These are phyloP conservation scores for Catharanthus roseus DNA, from an alignment of 257 asterid genomes.

Conservation along the genomic window DNA sequence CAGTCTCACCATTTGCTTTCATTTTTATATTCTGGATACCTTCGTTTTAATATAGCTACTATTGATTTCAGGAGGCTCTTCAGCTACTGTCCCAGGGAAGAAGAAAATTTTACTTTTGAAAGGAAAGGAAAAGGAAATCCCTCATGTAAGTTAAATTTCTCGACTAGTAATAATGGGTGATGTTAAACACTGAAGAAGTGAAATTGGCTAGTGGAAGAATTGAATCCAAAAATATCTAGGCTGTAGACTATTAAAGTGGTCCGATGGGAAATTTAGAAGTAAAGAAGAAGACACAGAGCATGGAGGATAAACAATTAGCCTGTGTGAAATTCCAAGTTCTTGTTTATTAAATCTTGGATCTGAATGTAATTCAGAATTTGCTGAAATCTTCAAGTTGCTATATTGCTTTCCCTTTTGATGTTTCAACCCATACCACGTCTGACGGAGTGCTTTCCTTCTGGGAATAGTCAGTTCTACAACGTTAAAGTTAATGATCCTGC, in stretches of 20 bases:
- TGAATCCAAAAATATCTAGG: background rate
- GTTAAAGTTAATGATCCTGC: background rate
- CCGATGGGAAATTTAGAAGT: background rate
- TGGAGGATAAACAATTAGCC: background rate
- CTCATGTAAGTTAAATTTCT: constrained; percentile 45
- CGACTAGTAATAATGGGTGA: background rate
- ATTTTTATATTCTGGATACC: background rate
- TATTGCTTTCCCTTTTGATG: background rate
- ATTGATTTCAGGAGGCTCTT: constrained; percentile 37
- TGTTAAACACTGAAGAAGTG: background rate
- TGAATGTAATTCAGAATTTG: background rate
- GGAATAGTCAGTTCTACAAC: background rate
- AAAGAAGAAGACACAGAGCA: background rate
- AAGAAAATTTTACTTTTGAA: constrained; percentile 72
- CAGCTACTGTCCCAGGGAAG: constrained; percentile 52
- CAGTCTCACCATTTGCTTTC: background rate
- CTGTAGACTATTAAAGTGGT: background rate
- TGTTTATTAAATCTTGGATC: background rate
- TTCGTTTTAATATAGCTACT: constrained; percentile 7
- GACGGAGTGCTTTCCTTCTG: background rate
- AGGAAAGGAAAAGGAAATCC: constrained; percentile 74
- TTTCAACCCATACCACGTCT: background rate
- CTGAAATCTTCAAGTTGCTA: background rate
- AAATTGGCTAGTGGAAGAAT: background rate
- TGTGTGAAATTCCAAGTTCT: background rate